These are phyloP conservation scores for Cryphonectria nitschkei DNA, from an alignment of 2,329 filamentous ascomycete species.

Conservation along the genomic window DNA sequence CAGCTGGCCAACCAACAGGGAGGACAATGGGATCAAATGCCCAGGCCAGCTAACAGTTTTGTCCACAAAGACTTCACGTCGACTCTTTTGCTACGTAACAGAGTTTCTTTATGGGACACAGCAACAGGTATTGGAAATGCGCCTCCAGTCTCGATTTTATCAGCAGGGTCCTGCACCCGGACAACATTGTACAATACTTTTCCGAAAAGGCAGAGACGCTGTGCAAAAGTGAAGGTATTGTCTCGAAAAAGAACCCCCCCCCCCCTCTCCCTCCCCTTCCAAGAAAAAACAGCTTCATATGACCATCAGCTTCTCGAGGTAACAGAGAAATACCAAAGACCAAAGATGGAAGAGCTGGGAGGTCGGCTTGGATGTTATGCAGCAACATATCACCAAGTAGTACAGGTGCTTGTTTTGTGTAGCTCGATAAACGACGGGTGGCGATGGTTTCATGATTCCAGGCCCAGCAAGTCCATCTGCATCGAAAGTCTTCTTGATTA, in stretches of 20 bases:
- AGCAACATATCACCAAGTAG: not conserved
- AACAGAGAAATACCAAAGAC: not conserved
- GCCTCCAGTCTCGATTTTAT: not conserved
- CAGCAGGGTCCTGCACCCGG: not conserved
- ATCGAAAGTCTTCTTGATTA: not conserved
- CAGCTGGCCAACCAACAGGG: not conserved
- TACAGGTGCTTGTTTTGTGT: not conserved
- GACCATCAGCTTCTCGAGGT: not conserved
- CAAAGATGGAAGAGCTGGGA: not conserved
- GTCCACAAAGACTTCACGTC: not conserved
- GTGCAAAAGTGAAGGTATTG: not conserved
- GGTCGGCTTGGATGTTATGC: not conserved
- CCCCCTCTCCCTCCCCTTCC: too few relatives aligned
- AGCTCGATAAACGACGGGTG: not conserved
- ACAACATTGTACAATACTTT: not conserved
- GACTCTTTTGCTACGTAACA: not conserved
- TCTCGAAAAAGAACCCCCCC: not conserved
- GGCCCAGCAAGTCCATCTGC: not conserved
- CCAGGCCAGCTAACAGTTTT: not conserved
- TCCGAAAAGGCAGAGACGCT: not conserved
- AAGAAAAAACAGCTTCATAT: not conserved
- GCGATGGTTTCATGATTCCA: not conserved
- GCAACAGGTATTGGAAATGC: not conserved
- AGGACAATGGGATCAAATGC: not conserved
- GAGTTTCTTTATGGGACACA: not conserved